Percentiles rank a stretch among this genome's conserved stretches.
Evolutionary conservation across 2,329 filamentous ascomycete species (phyloP).

Genomic region (Claviceps purpurea): DNA sequence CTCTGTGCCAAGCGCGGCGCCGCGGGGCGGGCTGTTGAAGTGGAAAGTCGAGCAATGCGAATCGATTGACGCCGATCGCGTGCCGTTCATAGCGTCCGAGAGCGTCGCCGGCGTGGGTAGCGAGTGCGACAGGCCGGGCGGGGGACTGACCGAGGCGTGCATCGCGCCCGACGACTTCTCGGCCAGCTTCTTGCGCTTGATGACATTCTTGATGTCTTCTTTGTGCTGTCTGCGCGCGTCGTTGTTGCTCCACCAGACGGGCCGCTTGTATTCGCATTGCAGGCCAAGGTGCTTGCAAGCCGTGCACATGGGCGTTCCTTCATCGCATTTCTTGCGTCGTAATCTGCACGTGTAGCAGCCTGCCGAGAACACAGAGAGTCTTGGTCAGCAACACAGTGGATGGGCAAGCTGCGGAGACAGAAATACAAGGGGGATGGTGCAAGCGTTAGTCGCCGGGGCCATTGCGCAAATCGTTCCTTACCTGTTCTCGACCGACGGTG

Average conservation of each 20-base stretch:
- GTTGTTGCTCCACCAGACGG: slow-evolving; percentile 94
- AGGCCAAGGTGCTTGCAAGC: slow-evolving; percentile 65
- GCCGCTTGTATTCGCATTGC: slow-evolving; percentile 89
- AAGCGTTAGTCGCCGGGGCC: not conserved
- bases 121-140: slow-evolving; percentile 69
- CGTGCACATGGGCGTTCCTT: slow-evolving; percentile 47
- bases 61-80: slow-evolving; percentile 64
- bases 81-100: slow-evolving; percentile 55
- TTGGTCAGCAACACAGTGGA: slow-evolving; percentile 3
- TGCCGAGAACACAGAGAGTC: slow-evolving; percentile 13
- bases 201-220: slow-evolving; percentile 91
- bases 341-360: slow-evolving; percentile 58
- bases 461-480: slow-evolving; percentile 20
- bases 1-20: slow-evolving; percentile 19
- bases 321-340: slow-evolving; percentile 56
- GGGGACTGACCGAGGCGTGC: slow-evolving; percentile 48
- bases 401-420: not conserved
- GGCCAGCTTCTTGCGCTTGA: slow-evolving; percentile 89
- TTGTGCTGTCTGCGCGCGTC: slow-evolving; percentile 78
- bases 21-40: slow-evolving; percentile 48
- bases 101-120: slow-evolving; percentile 69
- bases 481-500: slow-evolving; percentile 90
- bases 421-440: not conserved
- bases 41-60: slow-evolving; percentile 68
- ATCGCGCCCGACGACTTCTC: slow-evolving; percentile 61